phyloP scores from a whole-genome alignment of 768 basidiomycete genomes.

The Leccinum variicolor region DNA sequence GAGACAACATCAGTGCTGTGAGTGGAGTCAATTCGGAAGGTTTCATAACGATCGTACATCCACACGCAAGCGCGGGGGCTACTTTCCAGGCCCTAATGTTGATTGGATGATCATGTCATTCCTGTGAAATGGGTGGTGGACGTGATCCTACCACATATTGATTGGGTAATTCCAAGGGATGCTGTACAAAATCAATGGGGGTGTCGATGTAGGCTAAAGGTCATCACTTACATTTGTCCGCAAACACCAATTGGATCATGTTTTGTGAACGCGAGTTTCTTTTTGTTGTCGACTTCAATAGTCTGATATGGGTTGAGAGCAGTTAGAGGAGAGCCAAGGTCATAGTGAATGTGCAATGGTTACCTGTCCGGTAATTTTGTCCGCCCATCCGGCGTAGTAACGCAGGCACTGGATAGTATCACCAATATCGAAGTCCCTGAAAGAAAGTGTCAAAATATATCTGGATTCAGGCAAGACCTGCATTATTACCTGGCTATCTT shows the following conservation, averaged over 20 bases:
- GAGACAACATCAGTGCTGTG: conserved; percentile 78
- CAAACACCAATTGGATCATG: conserved; percentile 94
- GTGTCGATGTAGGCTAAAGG: conserved; percentile 7
- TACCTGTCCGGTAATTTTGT: conserved; percentile 89
- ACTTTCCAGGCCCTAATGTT: conserved; percentile 79
- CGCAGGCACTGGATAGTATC: conserved; percentile 76
- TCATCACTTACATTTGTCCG: conserved; percentile 71
- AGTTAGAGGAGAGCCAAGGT: conserved; percentile 1
- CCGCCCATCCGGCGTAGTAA: conserved; percentile 96
- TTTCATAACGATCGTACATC: conserved; percentile 95
- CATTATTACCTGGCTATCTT: conserved; percentile 46
- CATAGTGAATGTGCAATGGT: conserved; percentile 5
- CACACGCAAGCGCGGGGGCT: conserved; percentile 86
- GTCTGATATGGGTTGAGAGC: conserved; percentile 39
- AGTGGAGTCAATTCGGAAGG: conserved; percentile 86
- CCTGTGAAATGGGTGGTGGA: background rate
- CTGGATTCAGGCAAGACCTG: conserved; percentile 32
- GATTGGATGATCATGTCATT: conserved; percentile 1
- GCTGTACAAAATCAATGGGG: conserved; percentile 33
- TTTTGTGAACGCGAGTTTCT: conserved; percentile 80
- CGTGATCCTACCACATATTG: conserved; percentile 63
- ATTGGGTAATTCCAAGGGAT: conserved; percentile 96
- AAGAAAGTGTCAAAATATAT: conserved; percentile 2
- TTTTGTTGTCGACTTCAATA: conserved; percentile 76
- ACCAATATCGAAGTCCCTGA: conserved; percentile 76